Conservation (phyloP, 2,329 filamentous ascomycete genomes). For the Scopulariopsis brevicaulis region DNA sequence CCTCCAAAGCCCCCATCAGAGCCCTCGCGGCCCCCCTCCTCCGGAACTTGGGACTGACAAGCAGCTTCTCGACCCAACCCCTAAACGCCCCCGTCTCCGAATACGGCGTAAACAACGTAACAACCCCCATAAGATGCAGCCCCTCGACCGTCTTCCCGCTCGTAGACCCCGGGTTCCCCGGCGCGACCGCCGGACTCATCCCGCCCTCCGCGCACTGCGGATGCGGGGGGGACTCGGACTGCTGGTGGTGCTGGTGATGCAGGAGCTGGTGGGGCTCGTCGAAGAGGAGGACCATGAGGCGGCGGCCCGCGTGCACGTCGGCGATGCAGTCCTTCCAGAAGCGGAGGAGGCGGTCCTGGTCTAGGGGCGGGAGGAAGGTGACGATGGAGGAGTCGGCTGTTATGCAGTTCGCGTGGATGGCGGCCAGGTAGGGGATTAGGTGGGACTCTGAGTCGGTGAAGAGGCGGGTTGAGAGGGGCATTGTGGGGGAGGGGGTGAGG, state of each 20-base stretch:
- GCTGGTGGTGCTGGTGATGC: background rate
- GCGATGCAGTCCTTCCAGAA: slow-evolving; percentile 45
- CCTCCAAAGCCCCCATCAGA: slow-evolving; percentile 43
- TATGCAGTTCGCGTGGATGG: slow-evolving; percentile 48
- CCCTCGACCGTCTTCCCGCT: slow-evolving; percentile 21
- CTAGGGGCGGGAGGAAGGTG: slow-evolving; percentile 48
- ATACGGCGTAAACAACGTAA: slow-evolving; percentile 38
- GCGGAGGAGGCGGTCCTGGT: slow-evolving; percentile 38
- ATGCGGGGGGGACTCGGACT: background rate
- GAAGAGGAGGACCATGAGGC: slow-evolving; percentile 43
- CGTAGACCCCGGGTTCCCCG: background rate
- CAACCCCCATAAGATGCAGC: slow-evolving; percentile 40
- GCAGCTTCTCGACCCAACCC: slow-evolving; percentile 43
- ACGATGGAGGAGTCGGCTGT: slow-evolving; percentile 43
- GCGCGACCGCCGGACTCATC: background rate
- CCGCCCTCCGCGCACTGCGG: background rate
- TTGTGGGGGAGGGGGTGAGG: too few species aligned
- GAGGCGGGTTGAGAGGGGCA: slow-evolving; percentile 1
- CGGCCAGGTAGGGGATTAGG: slow-evolving; percentile 43
- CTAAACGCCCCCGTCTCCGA: slow-evolving; percentile 46
- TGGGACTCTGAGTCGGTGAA: slow-evolving; percentile 15
- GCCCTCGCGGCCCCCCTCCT: slow-evolving; percentile 36
- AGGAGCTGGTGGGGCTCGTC: slow-evolving; percentile 14
- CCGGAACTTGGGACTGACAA: slow-evolving; percentile 40
- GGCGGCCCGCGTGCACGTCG: slow-evolving; percentile 29